Evolutionary conservation across 2,329 filamentous ascomycete species (phyloP), one percentile per base, ranked within the genome.

Genomic region (Microdochium trichocladiopsis): DNA sequence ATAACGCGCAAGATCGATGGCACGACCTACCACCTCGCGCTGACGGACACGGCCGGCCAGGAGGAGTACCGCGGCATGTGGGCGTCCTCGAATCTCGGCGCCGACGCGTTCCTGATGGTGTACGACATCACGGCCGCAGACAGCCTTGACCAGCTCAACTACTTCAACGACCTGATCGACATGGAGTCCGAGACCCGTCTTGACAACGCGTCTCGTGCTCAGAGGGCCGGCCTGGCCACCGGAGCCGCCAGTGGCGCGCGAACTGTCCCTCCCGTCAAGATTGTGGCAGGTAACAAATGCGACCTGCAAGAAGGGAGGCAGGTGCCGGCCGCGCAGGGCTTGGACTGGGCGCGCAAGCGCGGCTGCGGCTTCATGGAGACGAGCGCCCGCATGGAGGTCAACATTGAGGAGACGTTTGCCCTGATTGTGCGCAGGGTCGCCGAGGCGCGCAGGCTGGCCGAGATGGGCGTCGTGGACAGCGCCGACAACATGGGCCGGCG

Each of bases 321-420:
- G 66, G 83, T 94, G 9, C 73, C 80, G n/a, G 87, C 87, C 6
- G 78, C 83, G 43, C 73, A 80, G 52, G 89, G 89, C 0, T 72
- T 93, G 45, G 87, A 91, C 60, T 94, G 89, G 88, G 87, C 89
- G 50, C 75, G 87, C 55, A 75, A 74, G 54, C 76, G 80, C 51
- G 83, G 83, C 45, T 93, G 88, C 69, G 89, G 88, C 37, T 94
- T 94, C 71, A 94, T 94, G 89, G 89, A 94, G 79, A 94, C 89
- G 56, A 90, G 86, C 62, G 89, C 89, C 4, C 75, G 88, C 51
- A 82, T 91, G 61, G 88, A 90, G 74, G 89, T 94, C 58, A 94
- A 94, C 66, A 90, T 94, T 56, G 89, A 94, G 68, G 89, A 94
- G 78, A 93, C 88, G 0, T 94, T 94, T 75, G 88, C 87, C 33